Percentiles rank a stretch among this genome's conserved stretches.
phyloP scores from a whole-genome alignment of 2,329 filamentous ascomycete genomes.

The Colletotrichum navitas region DNA sequence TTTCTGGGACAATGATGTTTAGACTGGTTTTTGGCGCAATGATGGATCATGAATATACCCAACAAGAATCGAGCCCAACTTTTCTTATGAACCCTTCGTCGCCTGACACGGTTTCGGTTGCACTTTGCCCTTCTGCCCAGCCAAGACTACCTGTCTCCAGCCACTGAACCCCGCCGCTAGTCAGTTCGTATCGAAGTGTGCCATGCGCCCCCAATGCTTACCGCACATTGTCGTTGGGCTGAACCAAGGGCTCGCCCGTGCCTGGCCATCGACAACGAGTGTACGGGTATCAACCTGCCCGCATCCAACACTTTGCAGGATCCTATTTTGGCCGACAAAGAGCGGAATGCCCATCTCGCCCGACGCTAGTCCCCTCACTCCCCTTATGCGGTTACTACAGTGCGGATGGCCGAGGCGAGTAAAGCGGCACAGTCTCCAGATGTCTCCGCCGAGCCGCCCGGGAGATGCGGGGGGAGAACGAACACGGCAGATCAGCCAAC shows the following conservation, averaged over 20 bases:
- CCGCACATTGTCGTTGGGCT: not conserved
- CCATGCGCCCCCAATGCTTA: not conserved
- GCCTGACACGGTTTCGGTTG: not conserved
- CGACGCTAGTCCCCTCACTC: not conserved
- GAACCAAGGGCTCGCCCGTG: slow-evolving; percentile 18
- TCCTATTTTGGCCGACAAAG: slow-evolving; percentile 12
- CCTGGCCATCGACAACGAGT: slow-evolving; percentile 6
- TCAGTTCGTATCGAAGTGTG: not conserved
- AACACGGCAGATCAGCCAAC: slow-evolving; percentile 14
- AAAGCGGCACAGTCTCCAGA: not conserved
- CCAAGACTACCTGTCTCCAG: not conserved
- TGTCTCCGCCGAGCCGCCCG: slow-evolving; percentile 21
- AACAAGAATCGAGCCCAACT: slow-evolving; percentile 5
- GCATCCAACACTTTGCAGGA: slow-evolving; percentile 9
- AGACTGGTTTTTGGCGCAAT: slow-evolving; percentile 18
- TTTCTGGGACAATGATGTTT: not conserved
- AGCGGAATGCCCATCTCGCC: slow-evolving; percentile 8
- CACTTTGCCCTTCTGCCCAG: not conserved
- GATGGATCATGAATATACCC: slow-evolving; percentile 36
- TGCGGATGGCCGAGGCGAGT: not conserved
- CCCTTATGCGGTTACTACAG: not conserved
- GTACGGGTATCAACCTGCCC: not conserved
- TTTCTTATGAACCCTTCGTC: not conserved
- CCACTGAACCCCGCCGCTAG: not conserved
- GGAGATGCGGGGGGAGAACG: slow-evolving; percentile 29